Percentiles rank a stretch among this genome's conserved stretches.
phyloP scores from a whole-genome alignment of 805 yeast genomes.

The Candida odintsovae region DNA sequence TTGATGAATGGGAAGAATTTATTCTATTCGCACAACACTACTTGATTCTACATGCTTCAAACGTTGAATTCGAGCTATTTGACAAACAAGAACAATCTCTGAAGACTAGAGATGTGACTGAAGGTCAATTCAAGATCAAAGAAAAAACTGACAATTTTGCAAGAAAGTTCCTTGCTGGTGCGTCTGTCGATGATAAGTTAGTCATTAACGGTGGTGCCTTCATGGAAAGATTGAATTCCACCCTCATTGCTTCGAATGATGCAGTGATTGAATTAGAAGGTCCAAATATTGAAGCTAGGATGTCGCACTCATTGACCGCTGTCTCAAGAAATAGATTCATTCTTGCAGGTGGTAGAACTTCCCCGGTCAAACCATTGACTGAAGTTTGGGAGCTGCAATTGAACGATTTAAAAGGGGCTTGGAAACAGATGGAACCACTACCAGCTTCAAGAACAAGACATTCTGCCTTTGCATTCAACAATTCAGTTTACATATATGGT shows the following conservation, averaged over 20 bases:
- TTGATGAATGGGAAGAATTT: constrained; percentile 85
- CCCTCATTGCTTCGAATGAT: constrained; percentile 1
- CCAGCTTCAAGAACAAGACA: constrained; percentile 50
- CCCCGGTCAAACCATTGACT: constrained; percentile 43
- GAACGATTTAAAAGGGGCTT: constrained; percentile 19
- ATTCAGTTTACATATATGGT: constrained; percentile 42
- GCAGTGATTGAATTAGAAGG: constrained; percentile 9
- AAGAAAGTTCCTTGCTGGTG: constrained; percentile 12
- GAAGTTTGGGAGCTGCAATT: constrained; percentile 37
- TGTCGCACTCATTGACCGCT: constrained; percentile 50
- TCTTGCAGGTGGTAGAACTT: constrained; percentile 61
- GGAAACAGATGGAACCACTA: constrained; percentile 36
- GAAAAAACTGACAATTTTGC: constrained; percentile 6
- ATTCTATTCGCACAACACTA: constrained; percentile 72
- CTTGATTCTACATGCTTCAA: constrained; percentile 59
- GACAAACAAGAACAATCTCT: neutral
- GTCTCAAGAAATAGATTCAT: constrained; percentile 27
- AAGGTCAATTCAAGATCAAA: neutral
- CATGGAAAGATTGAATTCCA: constrained; percentile 22
- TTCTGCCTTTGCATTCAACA: constrained; percentile 28
- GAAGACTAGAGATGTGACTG: neutral
- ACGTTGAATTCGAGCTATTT: constrained; percentile 16
- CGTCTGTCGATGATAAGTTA: constrained; percentile 5
- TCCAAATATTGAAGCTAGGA: constrained; percentile 34
- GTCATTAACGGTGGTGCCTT: constrained; percentile 34